Conservation (phyloP, 768 basidiomycete species). For the Dentipellis sp. region DNA sequence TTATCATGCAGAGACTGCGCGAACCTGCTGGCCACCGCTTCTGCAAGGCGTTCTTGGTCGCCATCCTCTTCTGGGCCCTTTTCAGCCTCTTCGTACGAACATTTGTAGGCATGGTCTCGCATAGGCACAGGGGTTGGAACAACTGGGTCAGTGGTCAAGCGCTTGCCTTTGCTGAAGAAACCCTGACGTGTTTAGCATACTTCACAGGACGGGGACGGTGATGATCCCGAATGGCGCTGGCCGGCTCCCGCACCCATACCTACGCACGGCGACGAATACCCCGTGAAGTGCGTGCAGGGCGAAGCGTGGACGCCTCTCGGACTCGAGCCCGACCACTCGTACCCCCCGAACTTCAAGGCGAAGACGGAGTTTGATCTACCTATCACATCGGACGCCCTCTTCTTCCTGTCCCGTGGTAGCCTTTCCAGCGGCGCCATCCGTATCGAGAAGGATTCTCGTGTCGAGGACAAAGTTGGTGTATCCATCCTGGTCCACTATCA, state of each 20-base stretch:
- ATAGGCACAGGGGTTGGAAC: background rate
- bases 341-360: constrained; percentile 11
- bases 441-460: constrained; percentile 4
- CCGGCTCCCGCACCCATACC: background rate
- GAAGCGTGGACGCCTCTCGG: constrained; percentile 15
- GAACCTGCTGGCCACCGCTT: constrained; percentile 15
- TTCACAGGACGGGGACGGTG: background rate
- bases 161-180: background rate
- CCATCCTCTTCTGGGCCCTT: constrained; percentile 18
- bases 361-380: constrained; percentile 22
- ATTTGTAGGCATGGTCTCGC: background rate
- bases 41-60: constrained; percentile 19
- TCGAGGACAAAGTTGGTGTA: constrained; percentile 18
- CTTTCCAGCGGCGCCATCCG: constrained; percentile 12
- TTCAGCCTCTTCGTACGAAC: constrained; percentile 8
- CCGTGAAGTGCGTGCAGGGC: constrained; percentile 10
- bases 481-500: constrained; percentile 24
- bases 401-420: constrained; percentile 21
- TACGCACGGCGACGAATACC: background rate
- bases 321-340: constrained; percentile 9
- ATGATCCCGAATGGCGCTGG: background rate
- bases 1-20: background rate
- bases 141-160: constrained; percentile 2
- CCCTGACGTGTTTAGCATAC: background rate
- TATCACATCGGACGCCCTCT: constrained; percentile 20